Conservation (phyloP, 306 rosid genomes). For the Herpetospermum pedunculosum region DNA sequence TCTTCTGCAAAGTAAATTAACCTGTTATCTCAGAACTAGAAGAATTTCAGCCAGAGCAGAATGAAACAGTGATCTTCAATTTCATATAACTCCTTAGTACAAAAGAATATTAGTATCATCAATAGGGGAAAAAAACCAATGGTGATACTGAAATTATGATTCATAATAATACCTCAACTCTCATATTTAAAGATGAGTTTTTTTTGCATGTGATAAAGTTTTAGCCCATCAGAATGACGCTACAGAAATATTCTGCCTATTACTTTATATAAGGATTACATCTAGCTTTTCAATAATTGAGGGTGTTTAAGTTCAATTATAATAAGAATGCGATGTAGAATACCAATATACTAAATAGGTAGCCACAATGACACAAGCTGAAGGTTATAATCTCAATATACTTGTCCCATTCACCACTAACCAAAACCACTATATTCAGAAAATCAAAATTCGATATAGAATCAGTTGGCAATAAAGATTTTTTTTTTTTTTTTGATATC, state of each 20-base stretch:
- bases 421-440: background rate
- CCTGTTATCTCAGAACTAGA: constrained; percentile 15
- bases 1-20: constrained; percentile 38
- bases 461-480: background rate
- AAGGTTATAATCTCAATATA: background rate
- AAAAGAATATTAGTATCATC: background rate
- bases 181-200: background rate
- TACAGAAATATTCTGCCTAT: background rate
- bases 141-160: background rate
- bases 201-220: background rate
- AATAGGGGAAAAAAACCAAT: background rate
- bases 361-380: background rate
- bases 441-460: background rate
- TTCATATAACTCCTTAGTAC: background rate
- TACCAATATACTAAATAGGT: background rate
- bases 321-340: background rate
- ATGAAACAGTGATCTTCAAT: constrained; percentile 2
- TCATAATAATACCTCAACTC: background rate
- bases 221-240: background rate
- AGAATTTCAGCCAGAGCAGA: constrained; percentile 9
- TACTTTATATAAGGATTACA: background rate
- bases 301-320: background rate
- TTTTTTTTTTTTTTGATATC: too few species aligned
- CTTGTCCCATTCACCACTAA: background rate
- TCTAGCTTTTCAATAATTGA: background rate